phyloP scores from a whole-genome alignment of 169 alveolate species.

The Cryptosporidium canis region DNA sequence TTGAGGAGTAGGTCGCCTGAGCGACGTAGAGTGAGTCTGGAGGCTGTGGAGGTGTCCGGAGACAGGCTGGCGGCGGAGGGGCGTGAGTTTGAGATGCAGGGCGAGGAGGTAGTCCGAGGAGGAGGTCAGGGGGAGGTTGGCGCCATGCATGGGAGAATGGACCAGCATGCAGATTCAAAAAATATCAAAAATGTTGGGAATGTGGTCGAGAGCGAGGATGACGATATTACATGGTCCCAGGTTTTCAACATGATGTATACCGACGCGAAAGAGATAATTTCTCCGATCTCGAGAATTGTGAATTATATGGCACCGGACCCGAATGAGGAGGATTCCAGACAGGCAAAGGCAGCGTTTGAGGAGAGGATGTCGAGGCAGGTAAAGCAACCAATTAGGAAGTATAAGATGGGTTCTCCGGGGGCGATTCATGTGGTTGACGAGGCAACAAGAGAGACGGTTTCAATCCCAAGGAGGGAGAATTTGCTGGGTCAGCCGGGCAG shows the following conservation, averaged over 20 bases:
- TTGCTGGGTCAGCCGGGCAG: background rate
- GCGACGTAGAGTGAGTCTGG: background rate
- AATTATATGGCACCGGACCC: conserved; percentile 59
- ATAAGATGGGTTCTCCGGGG: conserved; percentile 53
- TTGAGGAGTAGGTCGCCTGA: too few relatives aligned
- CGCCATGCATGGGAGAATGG: conserved; percentile 6
- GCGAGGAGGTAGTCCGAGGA: background rate
- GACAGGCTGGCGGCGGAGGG: background rate
- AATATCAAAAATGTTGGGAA: conserved; percentile 8
- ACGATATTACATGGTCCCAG: conserved; percentile 61
- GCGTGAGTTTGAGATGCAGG: background rate
- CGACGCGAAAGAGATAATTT: conserved; percentile 34
- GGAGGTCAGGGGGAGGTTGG: background rate
- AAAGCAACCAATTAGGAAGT: conserved; percentile 13
- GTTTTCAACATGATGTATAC: conserved; percentile 60
- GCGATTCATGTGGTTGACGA: conserved; percentile 18
- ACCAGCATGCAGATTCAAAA: conserved; percentile 28
- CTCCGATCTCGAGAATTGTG: conserved; percentile 35
- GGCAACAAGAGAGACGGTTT: conserved; percentile 7
- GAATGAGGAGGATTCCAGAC: conserved; percentile 35
- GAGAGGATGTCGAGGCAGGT: conserved; percentile 28
- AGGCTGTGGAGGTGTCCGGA: too few relatives aligned
- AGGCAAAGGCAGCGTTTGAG: conserved; percentile 42
- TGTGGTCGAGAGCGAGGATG: conserved; percentile 27
- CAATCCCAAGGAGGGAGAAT: conserved; percentile 1